These are phyloP conservation scores for Collybia mongolica DNA, from an alignment of 768 basidiomycete species.

Conservation along the genomic window DNA sequence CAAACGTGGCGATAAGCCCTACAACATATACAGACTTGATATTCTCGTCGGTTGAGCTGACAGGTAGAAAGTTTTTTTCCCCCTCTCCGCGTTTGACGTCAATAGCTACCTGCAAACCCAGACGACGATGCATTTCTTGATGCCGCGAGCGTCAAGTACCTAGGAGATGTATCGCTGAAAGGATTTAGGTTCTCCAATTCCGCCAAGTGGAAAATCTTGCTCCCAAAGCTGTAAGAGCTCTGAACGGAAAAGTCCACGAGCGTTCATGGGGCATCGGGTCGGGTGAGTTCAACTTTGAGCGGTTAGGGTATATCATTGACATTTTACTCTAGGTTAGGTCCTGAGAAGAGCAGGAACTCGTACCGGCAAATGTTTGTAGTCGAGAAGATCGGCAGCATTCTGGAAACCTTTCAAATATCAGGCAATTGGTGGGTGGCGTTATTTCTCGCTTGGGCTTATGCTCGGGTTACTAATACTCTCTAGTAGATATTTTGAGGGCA, in stretches of 20 bases:
- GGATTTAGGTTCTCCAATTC: slow-evolving; percentile 10
- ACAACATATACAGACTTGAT: slow-evolving; percentile 1
- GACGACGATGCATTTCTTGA: slow-evolving; percentile 11
- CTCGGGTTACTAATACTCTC: neutral
- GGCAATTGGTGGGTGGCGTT: slow-evolving; percentile 13
- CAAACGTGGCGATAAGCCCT: neutral
- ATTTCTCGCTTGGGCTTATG: no score
- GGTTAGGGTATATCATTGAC: neutral
- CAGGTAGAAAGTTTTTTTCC: neutral
- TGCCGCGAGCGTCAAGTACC: neutral
- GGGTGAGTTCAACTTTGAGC: slow-evolving; percentile 6
- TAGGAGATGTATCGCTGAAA: slow-evolving; percentile 8
- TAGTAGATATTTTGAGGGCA: slow-evolving; percentile 5
- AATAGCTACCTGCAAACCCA: neutral
- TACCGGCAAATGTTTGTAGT: no score
- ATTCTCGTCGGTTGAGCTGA: slow-evolving; percentile 1
- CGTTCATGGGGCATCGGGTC: slow-evolving; percentile 18
- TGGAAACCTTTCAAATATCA: slow-evolving; percentile 16
- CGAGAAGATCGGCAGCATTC: neutral
- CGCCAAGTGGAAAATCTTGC: neutral
- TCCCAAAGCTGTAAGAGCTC: neutral
- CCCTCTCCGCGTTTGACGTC: neutral
- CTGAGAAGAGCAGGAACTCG: neutral
- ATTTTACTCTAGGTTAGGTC: neutral
- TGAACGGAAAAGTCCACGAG: slow-evolving; percentile 16